Evolutionary conservation across 768 basidiomycete species (phyloP).

Genomic region (Hygrocybe coccinea): DNA sequence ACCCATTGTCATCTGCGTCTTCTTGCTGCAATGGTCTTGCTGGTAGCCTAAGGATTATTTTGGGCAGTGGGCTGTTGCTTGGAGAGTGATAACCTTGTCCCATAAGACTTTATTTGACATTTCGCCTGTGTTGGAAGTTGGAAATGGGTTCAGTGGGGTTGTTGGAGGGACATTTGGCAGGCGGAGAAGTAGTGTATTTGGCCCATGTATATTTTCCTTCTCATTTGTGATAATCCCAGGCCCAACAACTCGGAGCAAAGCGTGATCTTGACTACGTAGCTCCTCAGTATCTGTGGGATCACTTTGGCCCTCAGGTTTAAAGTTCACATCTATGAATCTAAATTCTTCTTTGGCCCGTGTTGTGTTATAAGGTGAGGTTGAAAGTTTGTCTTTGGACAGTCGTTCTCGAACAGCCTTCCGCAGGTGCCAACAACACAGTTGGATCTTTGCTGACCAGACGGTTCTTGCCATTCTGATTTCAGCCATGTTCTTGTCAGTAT

Average conservation of each 20-base stretch:
- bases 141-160: too few relatives aligned
- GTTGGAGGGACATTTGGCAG: too few relatives aligned
- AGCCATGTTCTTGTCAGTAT: conserved; percentile 18
- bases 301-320: conserved; percentile 14
- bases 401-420: conserved; percentile 14
- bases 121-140: too few relatives aligned
- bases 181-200: too few relatives aligned
- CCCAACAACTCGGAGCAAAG: too few relatives aligned
- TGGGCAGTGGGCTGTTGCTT: too few relatives aligned
- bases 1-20: not conserved
- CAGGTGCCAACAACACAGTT: conserved; percentile 24
- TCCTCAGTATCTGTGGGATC: conserved; percentile 21
- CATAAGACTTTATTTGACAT: too few relatives aligned
- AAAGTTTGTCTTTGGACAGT: conserved; percentile 17
- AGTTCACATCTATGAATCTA: conserved; percentile 17
- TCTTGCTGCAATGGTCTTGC: too few relatives aligned
- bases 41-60: too few relatives aligned
- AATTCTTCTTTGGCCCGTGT: conserved; percentile 14
- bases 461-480: conserved; percentile 13
- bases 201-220: too few relatives aligned
- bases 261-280: conserved; percentile 10
- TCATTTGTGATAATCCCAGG: too few relatives aligned
- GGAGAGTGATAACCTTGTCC: too few relatives aligned
- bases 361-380: conserved; percentile 22
- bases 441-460: conserved; percentile 19